A percentile compares a stretch with the other conserved stretches of the same genome.
phyloP scores from a whole-genome alignment of 1,139 yeast genomes.

The Sugiyamaella sp. region DNA sequence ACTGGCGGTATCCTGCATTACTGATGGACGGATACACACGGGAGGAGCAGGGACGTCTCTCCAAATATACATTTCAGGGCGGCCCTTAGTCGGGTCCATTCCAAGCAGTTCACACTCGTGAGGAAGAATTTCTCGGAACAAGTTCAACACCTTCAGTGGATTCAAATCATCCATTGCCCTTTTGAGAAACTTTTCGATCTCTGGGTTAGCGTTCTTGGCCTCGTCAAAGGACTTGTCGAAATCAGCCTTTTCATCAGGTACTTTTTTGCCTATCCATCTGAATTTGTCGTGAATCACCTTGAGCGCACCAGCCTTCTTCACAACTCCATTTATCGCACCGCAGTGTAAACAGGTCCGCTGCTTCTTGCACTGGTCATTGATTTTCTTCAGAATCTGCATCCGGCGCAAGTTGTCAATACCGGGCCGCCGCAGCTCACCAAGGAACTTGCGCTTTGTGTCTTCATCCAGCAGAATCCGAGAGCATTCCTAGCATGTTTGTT shows the following conservation, averaged over 20 bases:
- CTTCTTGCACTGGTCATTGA: conserved; percentile 91
- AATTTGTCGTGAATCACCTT: conserved; percentile 95
- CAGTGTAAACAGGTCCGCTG: conserved; percentile 90
- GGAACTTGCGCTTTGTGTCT: conserved; percentile 64
- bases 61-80: conserved; percentile 98
- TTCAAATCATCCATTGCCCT: conserved; percentile 92
- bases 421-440: conserved; percentile 80
- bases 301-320: conserved; percentile 94
- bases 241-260: conserved; percentile 76
- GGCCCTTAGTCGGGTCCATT: conserved; percentile 81
- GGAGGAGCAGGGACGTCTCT: conserved; percentile 98
- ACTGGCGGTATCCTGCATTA: conserved; percentile 89
- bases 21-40: conserved; percentile 97
- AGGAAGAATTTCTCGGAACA: conserved; percentile 84
- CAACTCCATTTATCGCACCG: conserved; percentile 92
- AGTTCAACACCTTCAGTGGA: conserved; percentile 83
- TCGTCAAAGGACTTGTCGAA: conserved; percentile 74
- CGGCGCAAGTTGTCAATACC: conserved; percentile 88
- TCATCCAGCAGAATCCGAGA: conserved; percentile 78
- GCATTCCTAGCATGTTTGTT: conserved; percentile 55
- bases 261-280: conserved; percentile 92
- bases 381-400: conserved; percentile 81
- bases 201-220: conserved; percentile 81
- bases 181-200: conserved; percentile 81
- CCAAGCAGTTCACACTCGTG: conserved; percentile 92